These are phyloP conservation scores for Globisporangium nagaii DNA, from an alignment of 352 stramenopile genomes.

Conservation along the genomic window DNA sequence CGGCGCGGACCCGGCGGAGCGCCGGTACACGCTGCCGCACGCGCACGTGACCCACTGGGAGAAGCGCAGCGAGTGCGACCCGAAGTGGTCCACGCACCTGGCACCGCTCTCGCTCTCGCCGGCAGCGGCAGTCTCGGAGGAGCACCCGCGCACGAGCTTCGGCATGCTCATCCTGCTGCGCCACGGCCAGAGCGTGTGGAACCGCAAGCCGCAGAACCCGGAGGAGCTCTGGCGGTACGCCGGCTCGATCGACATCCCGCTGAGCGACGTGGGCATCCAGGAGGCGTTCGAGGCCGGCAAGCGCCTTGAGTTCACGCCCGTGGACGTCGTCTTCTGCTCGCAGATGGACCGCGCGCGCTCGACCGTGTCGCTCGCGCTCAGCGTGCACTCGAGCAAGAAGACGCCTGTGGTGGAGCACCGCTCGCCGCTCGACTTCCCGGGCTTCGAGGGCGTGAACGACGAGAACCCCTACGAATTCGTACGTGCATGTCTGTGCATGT, in stretches of 20 bases:
- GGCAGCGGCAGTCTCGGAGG: slow-evolving; percentile 5
- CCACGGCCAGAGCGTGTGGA: slow-evolving; percentile 85
- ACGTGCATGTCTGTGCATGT: slow-evolving; percentile 12
- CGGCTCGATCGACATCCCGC: slow-evolving; percentile 76
- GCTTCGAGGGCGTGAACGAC: slow-evolving; percentile 71
- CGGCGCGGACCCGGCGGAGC: slow-evolving; percentile 32
- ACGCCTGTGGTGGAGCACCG: slow-evolving; percentile 72
- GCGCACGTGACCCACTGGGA: slow-evolving; percentile 73
- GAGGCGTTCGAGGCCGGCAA: slow-evolving; percentile 77
- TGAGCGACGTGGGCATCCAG: slow-evolving; percentile 79
- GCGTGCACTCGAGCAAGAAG: slow-evolving; percentile 77
- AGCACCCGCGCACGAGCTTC: slow-evolving; percentile 45
- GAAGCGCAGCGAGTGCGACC: slow-evolving; percentile 49
- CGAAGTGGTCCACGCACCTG: slow-evolving; percentile 43
- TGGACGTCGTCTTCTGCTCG: slow-evolving; percentile 83
- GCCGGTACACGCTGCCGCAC: slow-evolving; percentile 64
- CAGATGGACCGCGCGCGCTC: slow-evolving; percentile 79
- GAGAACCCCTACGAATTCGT: slow-evolving; percentile 77
- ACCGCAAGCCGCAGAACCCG: slow-evolving; percentile 68
- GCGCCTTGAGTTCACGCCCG: slow-evolving; percentile 65
- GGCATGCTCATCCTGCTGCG: slow-evolving; percentile 76
- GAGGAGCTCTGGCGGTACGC: slow-evolving; percentile 79
- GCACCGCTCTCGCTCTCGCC: slow-evolving; percentile 17
- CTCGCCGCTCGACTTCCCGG: slow-evolving; percentile 62
- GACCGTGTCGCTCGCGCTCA: slow-evolving; percentile 73